Evolutionary conservation across 2,329 filamentous ascomycete species (phyloP).

Genomic region (Nigrospora sphaerica): DNA sequence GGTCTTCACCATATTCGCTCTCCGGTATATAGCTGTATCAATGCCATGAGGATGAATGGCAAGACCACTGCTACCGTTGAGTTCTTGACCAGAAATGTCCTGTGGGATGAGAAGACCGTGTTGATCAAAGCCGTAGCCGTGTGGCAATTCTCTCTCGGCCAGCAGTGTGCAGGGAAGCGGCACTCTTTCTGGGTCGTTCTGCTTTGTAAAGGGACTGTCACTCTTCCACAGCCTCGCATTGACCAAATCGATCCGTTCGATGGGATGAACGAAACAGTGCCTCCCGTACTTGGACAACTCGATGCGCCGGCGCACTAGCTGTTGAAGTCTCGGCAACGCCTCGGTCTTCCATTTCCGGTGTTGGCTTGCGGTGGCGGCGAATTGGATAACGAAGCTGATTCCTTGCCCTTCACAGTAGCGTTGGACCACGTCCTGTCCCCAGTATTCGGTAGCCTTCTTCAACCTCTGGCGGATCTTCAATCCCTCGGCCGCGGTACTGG

Average conservation of each 20-base stretch:
- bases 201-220: background rate
- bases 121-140: background rate
- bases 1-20: background rate
- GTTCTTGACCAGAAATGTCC: background rate
- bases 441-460: background rate
- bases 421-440: background rate
- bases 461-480: background rate
- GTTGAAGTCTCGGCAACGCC: conserved; percentile 1
- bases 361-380: background rate
- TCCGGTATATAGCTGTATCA: background rate
- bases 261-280: background rate
- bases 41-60: background rate
- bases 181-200: background rate
- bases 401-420: background rate
- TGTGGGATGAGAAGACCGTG: background rate
- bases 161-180: background rate
- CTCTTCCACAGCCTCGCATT: background rate
- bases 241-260: conserved; percentile 1
- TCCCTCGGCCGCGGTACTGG: background rate
- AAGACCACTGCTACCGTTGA: background rate
- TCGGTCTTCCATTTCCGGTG: background rate
- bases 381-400: conserved; percentile 1
- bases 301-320: background rate
- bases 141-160: background rate
- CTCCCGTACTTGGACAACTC: background rate